Conservation (phyloP, 2,329 filamentous ascomycete genomes). For the Colletotrichum sp. region DNA sequence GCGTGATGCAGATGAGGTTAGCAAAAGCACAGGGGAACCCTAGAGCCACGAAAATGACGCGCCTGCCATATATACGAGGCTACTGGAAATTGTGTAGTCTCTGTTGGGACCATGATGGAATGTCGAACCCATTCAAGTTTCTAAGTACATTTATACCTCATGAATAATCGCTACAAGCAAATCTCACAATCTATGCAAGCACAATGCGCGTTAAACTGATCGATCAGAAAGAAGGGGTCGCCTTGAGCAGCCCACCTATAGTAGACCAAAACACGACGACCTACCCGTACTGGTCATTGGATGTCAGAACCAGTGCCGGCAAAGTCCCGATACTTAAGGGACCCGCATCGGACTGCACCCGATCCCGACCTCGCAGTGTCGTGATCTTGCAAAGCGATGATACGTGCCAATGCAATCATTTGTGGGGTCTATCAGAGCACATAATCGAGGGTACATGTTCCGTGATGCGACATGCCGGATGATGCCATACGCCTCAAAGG, state of each 20-base stretch:
- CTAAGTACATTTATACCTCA: not conserved
- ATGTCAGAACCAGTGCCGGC: fast-evolving
- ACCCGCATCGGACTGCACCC: not conserved
- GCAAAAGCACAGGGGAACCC: not conserved
- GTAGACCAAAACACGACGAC: fast-evolving
- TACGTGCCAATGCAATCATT: not conserved
- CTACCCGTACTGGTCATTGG: not conserved
- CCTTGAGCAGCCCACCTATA: fast-evolving
- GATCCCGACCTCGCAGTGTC: not conserved
- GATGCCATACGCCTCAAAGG: not conserved
- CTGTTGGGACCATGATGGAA: fast-evolving
- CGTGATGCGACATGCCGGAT: not conserved
- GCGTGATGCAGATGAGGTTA: not conserved
- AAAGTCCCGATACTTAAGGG: not conserved
- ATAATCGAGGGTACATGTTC: not conserved
- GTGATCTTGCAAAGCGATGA: not conserved
- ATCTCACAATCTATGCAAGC: not conserved
- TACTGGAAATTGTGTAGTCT: fast-evolving
- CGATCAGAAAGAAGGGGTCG: fast-evolving
- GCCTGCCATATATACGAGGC: too few relatives aligned
- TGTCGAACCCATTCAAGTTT: not conserved
- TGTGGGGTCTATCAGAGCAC: not conserved
- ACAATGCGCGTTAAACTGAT: not conserved
- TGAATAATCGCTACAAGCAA: too few relatives aligned
- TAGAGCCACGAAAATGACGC: not conserved